Conservation (phyloP, 352 stramenopile genomes). For the Pythium scleroteichum region DNA sequence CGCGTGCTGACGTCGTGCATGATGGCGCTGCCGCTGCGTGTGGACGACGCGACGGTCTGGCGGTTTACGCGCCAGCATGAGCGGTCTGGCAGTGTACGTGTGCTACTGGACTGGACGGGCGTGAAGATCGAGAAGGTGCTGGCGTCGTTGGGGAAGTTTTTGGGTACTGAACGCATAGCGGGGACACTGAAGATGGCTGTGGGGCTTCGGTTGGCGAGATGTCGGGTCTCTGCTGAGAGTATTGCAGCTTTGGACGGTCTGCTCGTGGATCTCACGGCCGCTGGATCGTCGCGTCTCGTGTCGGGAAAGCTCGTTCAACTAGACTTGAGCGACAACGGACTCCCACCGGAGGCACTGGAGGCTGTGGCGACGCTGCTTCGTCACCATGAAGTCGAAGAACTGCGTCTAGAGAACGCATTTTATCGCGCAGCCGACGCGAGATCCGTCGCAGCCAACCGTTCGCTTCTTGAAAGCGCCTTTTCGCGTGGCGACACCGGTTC, state of each 20-base stretch:
- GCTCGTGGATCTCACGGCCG: neutral
- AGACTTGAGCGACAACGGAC: neutral
- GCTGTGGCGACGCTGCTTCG: neutral
- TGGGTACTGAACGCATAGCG: neutral
- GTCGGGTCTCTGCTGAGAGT: neutral
- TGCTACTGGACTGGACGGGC: neutral
- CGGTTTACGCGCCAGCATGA: neutral
- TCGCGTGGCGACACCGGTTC: neutral
- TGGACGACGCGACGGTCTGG: slow-evolving; percentile 3
- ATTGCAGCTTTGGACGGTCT: neutral
- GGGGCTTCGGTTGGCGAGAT: neutral
- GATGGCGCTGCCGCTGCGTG: slow-evolving; percentile 8
- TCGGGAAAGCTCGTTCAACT: neutral
- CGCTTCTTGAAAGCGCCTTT: neutral
- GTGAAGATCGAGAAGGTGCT: neutral
- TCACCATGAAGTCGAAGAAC: neutral
- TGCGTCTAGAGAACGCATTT: neutral
- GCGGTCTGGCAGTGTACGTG: neutral
- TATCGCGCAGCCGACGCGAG: neutral
- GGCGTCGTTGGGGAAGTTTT: neutral
- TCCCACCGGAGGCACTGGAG: neutral
- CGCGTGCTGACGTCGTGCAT: slow-evolving; percentile 4
- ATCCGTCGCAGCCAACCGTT: neutral
- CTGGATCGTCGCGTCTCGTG: neutral
- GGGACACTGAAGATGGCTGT: neutral